phyloP scores from a whole-genome alignment of 108 stramenopile species.

The Cyclostephanos tholiformis region DNA sequence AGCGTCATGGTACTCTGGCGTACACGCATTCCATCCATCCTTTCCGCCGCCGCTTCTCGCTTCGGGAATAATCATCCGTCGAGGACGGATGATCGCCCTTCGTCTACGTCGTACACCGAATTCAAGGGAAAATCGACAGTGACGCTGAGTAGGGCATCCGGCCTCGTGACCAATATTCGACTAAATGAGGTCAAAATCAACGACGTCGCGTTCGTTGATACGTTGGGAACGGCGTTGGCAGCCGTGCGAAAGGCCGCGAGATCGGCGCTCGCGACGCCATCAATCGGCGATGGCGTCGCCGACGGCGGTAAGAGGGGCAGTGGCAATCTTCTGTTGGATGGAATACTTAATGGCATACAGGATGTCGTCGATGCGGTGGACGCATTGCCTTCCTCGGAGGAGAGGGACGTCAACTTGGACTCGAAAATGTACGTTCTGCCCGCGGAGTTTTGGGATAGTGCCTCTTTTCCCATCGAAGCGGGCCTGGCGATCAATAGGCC shows the following conservation, averaged over 20 bases:
- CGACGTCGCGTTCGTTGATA: slow-evolving; percentile 26
- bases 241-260: slow-evolving; percentile 31
- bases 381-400: slow-evolving; percentile 19
- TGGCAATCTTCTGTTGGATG: slow-evolving; percentile 36
- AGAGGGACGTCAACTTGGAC: neutral
- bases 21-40: slow-evolving; percentile 28
- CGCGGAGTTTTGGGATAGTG: slow-evolving; percentile 15
- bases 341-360: slow-evolving; percentile 36
- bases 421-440: slow-evolving; percentile 29
- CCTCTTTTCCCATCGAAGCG: slow-evolving; percentile 10
- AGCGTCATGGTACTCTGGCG: slow-evolving; percentile 37
- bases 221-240: slow-evolving; percentile 39
- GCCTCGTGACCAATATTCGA: slow-evolving; percentile 32
- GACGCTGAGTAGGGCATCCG: slow-evolving; percentile 18
- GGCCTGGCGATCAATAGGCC: neutral
- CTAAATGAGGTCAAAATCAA: slow-evolving; percentile 37
- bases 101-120: slow-evolving; percentile 21
- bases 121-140: slow-evolving; percentile 31
- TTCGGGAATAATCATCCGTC: neutral
- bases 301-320: slow-evolving; percentile 5
- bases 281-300: slow-evolving; percentile 19
- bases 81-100: neutral
- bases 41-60: slow-evolving; percentile 1
- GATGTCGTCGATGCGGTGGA: slow-evolving; percentile 46
- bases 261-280: slow-evolving; percentile 18